Evolutionary conservation across 2,329 filamentous ascomycete species (phyloP), one percentile per base, ranked within the genome.

Genomic region (Microdochium trichocladiopsis): DNA sequence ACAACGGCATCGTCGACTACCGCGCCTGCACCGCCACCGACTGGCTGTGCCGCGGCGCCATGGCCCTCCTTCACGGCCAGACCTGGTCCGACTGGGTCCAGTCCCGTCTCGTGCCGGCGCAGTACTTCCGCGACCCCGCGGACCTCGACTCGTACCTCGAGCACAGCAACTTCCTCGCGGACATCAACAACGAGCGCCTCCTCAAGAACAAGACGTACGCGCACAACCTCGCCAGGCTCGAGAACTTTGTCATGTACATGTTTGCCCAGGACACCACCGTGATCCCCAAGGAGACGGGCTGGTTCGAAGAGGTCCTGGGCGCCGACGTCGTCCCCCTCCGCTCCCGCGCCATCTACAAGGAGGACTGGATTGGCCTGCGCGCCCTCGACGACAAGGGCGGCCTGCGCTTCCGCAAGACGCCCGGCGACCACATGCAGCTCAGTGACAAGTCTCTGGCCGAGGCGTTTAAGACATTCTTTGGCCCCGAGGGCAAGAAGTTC

Each of bases 301-400:
- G 91, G 88, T 99, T 97, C 66, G 83, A 84, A 37, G 91, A 97
- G 66, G 86, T 94, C 48, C 90, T 94, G 68, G 76, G 74, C 31
- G 88, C 83, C 3, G 78, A 84, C 55, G 75, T 84, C 22, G 88
- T 82, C 47, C 78, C 78, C 16, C 70, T 99, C 65, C 77, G 80
- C 58, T 80, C 91, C 50, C 77, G 89, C 53, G 68, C 70, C 25
- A 74, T 97, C 2, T 99, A 96, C 69, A 82, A 80, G 59, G 87
- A 97, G 71, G 93, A 99, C 72, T 99, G 94, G 94, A 73, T 99
- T 25, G 94, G 94, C 1, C 73, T 99, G 66, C 88, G 81, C 67
- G 72, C 73, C 61, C 72, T 99, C 62, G 92, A 96, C 71, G 73
- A 86, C 66, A 87, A 87, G 72, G 89, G 87, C 2, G 88, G 82